Conservation (phyloP, 2,329 filamentous ascomycete genomes). For the Scedosporium boydii region DNA sequence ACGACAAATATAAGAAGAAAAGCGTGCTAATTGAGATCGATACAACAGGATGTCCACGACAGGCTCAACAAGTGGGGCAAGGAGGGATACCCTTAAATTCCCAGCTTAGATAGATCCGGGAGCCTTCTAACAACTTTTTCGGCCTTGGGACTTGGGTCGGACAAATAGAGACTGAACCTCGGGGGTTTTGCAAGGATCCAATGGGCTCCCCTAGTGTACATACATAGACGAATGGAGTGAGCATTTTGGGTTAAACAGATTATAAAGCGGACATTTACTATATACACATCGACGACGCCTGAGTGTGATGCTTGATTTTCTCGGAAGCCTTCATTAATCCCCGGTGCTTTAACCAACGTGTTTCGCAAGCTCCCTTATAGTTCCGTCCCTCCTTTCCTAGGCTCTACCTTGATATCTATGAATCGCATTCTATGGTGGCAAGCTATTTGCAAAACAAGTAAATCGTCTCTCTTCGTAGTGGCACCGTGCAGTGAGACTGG, state of each 20-base stretch:
- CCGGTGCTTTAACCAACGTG: background rate
- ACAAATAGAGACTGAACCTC: background rate
- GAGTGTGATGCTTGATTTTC: background rate
- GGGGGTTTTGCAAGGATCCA: background rate
- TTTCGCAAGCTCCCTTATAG: background rate
- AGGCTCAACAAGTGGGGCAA: slow-evolving; percentile 99
- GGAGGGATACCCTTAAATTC: slow-evolving; percentile 65
- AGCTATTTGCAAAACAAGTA: no score
- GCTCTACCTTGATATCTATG: background rate
- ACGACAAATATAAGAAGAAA: slow-evolving; percentile 5
- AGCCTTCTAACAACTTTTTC: background rate
- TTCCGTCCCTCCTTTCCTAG: background rate
- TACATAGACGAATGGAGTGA: background rate
- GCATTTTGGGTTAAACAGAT: background rate
- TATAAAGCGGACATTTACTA: background rate
- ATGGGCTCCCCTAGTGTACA: background rate
- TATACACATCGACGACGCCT: background rate
- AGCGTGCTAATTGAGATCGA: slow-evolving; percentile 3
- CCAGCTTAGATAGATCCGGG: background rate
- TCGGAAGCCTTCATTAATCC: background rate
- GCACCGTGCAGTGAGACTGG: background rate
- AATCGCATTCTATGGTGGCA: no score
- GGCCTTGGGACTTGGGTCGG: background rate
- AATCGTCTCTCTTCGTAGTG: no score
- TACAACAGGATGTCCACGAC: slow-evolving; percentile 71